These are phyloP conservation scores for Cordyceps fumosorosea DNA, from an alignment of 2,329 filamentous ascomycete species.

Conservation along the genomic window DNA sequence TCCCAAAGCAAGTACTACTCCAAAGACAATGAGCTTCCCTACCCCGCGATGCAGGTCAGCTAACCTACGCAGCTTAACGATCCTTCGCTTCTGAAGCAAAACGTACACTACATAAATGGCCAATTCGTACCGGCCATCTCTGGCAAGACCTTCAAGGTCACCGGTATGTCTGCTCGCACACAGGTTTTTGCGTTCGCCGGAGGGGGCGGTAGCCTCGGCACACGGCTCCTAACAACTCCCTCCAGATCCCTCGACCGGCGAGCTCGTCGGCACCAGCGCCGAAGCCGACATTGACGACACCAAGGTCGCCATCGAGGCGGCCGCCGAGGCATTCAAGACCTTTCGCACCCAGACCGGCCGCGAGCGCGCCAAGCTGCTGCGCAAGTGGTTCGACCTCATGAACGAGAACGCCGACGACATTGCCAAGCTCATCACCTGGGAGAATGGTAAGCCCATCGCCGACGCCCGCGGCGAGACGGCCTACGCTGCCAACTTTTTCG, in stretches of 20 bases:
- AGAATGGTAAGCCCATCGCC: conserved; percentile 79
- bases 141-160: conserved; percentile 85
- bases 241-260: conserved; percentile 75
- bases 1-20: conserved; percentile 24
- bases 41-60: neutral
- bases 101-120: conserved; percentile 81
- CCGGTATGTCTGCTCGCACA: conserved; percentile 38
- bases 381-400: conserved; percentile 78
- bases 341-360: conserved; percentile 69
- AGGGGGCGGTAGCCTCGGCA: neutral
- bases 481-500: conserved; percentile 69
- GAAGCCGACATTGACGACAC: conserved; percentile 78
- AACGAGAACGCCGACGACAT: conserved; percentile 73
- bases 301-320: conserved; percentile 75
- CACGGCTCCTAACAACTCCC: neutral
- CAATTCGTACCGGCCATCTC: conserved; percentile 83
- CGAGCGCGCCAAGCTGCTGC: conserved; percentile 65
- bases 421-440: conserved; percentile 77
- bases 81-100: conserved; percentile 74
- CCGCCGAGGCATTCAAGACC: conserved; percentile 63
- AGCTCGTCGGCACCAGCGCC: conserved; percentile 74
- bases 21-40: neutral
- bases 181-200: neutral
- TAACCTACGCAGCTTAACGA: conserved; percentile 57
- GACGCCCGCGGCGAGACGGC: conserved; percentile 66